phyloP scores from a whole-genome alignment of 2,329 filamentous ascomycete species.

The Sarocladiaceae sp. region DNA sequence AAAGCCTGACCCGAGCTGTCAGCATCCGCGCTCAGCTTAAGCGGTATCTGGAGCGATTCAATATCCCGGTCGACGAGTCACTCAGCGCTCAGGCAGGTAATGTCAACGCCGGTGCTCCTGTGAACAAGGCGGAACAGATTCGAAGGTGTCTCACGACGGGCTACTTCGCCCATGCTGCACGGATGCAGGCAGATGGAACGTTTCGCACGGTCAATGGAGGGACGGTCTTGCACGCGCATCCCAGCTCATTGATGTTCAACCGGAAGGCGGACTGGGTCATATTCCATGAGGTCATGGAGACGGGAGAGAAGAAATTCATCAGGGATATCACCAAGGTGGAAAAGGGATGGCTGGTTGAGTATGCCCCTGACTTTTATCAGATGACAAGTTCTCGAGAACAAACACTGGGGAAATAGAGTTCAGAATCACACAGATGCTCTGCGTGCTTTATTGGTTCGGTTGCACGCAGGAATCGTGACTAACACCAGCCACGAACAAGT shows the following conservation, averaged over 20 bases:
- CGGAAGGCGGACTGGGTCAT: slow-evolving; percentile 95
- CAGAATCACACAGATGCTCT: too few relatives aligned
- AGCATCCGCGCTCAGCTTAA: slow-evolving; percentile 82
- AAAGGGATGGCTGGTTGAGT: slow-evolving; percentile 86
- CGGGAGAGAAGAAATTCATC: slow-evolving; percentile 80
- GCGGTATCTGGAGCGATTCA: slow-evolving; percentile 81
- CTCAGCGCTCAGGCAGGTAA: slow-evolving; percentile 28
- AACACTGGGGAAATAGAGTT: too few relatives aligned
- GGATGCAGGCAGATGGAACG: slow-evolving; percentile 88
- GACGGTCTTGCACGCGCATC: slow-evolving; percentile 77
- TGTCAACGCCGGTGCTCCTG: slow-evolving; percentile 16
- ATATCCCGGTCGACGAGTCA: slow-evolving; percentile 61
- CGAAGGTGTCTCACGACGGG: slow-evolving; percentile 79
- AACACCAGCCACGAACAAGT: too few relatives aligned
- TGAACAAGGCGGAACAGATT: slow-evolving; percentile 61
- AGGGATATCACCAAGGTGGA: slow-evolving; percentile 90
- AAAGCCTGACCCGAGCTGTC: slow-evolving; percentile 72
- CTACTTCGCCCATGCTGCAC: slow-evolving; percentile 88
- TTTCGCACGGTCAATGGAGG: slow-evolving; percentile 81
- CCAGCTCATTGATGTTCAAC: slow-evolving; percentile 91
- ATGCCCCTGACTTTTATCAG: slow-evolving; percentile 77
- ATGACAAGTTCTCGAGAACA: slow-evolving; percentile 36
- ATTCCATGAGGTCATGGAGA: slow-evolving; percentile 91
- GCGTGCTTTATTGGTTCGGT: too few relatives aligned
- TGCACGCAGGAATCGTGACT: too few relatives aligned